Evolutionary conservation across 805 yeast species (phyloP), one percentile per base, ranked within the genome.

Genomic region (Candida glaebosa): DNA sequence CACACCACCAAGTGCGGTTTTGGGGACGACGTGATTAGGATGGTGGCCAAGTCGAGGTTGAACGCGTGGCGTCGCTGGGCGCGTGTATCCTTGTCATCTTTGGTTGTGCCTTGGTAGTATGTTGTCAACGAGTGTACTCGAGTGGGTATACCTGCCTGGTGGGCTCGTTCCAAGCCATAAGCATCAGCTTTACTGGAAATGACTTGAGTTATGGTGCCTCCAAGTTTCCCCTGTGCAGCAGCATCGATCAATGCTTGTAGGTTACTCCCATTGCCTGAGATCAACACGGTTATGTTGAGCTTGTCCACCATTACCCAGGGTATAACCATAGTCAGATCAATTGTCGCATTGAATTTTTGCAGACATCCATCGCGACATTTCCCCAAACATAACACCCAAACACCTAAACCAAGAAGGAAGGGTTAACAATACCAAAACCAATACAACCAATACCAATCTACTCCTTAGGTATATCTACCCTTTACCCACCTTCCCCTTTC

Each of bases 251-350:
- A 69, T 0, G 99, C 98, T 61, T 93, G 99, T 31, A 93, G 69
- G 57, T 93, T 93, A n/a, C 97, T 81, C 1, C 99, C 99, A 20
- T 84, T 83, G 0, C 99, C 99, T 0, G 98, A 90, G 17, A 93
- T 93, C 30, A 93, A 76, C 0, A 93, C 97, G 8, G 85, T 69
- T 43, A 85, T 78, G 37, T 46, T 51, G n/a, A 25, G 28, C 30
- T 14, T n/a, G 14, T 28, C 31, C 31, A 10, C 31, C 31, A 28
- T 28, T 14, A 28, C 14, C 8, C 28, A 8, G 28, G 28, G 12
- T 24, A 24, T 24, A 24, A 8, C 8, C 12, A 24, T n/a, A n/a
- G n/a, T n/a, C n/a, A n/a, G n/a, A n/a, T n/a, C n/a, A n/a, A n/a
- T n/a, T n/a, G n/a, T n/a, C n/a, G n/a, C n/a, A n/a, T n/a, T n/a